These are phyloP conservation scores for Solanum chiquidenum DNA, from an alignment of 257 asterid genomes.

Conservation along the genomic window DNA sequence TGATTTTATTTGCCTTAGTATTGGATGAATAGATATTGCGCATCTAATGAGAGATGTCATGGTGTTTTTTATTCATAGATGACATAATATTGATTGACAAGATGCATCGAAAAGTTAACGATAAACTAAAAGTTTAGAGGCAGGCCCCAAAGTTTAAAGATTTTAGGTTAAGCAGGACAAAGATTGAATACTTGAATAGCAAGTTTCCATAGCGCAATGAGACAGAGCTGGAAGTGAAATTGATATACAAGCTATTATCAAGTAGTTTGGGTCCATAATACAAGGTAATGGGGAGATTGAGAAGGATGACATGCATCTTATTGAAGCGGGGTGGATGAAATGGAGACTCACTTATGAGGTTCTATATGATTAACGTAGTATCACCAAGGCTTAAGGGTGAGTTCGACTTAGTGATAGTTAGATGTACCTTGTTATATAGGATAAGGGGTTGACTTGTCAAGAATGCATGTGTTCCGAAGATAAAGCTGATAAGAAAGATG, in stretches of 20 bases:
- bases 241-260: neutral
- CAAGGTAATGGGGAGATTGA: neutral
- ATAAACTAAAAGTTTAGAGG: neutral
- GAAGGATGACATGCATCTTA: neutral
- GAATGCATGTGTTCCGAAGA: neutral
- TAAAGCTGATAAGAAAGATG: neutral
- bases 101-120: neutral
- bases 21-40: neutral
- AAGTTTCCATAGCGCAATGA: neutral
- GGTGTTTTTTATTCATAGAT: neutral
- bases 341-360: neutral
- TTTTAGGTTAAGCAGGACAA: neutral
- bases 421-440: neutral
- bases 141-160: neutral
- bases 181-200: neutral
- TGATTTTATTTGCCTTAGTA: fast-evolving
- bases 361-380: neutral
- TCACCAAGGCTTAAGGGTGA: neutral
- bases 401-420: neutral
- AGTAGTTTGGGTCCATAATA: neutral
- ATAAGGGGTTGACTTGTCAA: neutral
- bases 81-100: neutral
- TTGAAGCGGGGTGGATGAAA: neutral
- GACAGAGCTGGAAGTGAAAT: neutral
- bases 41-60: neutral